Evolutionary conservation across 2,329 filamentous ascomycete species (phyloP).

Genomic region (Xenosphaeropsis pyriputrescens): DNA sequence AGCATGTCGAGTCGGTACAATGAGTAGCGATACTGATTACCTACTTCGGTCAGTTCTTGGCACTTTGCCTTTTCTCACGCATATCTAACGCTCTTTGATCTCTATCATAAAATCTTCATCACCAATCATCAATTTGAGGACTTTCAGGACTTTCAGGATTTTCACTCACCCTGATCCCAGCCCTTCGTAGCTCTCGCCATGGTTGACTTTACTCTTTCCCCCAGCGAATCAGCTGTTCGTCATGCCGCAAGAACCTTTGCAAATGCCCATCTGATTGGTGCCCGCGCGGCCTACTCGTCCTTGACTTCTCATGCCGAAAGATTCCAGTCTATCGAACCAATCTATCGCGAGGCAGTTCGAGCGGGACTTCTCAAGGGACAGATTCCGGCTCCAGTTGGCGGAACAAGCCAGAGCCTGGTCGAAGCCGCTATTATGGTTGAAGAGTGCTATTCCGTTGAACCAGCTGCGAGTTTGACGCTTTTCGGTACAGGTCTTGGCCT

Average conservation of each 20-base stretch:
- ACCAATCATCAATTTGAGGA: not conserved
- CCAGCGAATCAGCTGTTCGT: slow-evolving; percentile 13
- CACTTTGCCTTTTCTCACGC: no score
- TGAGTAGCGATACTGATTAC: no score
- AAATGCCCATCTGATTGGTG: slow-evolving; percentile 10
- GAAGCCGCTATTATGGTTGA: slow-evolving; percentile 35
- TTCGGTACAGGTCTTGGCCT: slow-evolving; percentile 35
- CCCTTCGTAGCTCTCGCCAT: slow-evolving; percentile 3
- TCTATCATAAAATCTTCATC: not conserved
- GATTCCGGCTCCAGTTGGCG: slow-evolving; percentile 28
- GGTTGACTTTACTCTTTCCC: slow-evolving; percentile 19
- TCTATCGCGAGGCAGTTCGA: slow-evolving; percentile 27
- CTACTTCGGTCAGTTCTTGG: no score
- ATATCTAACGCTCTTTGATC: no score
- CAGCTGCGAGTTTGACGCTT: slow-evolving; percentile 31
- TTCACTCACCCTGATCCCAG: not conserved
- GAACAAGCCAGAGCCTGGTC: slow-evolving; percentile 24
- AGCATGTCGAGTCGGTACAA: no score
- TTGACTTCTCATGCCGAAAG: slow-evolving; percentile 16
- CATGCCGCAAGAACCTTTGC: slow-evolving; percentile 14
- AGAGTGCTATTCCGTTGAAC: slow-evolving; percentile 35
- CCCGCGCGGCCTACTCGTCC: slow-evolving; percentile 13
- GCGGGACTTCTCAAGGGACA: slow-evolving; percentile 31
- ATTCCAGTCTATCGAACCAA: slow-evolving; percentile 29
- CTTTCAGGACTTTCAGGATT: no score